These are phyloP conservation scores for Friedmanniomyces endolithicus DNA, from an alignment of 495 filamentous ascomycete genomes.

Conservation along the genomic window DNA sequence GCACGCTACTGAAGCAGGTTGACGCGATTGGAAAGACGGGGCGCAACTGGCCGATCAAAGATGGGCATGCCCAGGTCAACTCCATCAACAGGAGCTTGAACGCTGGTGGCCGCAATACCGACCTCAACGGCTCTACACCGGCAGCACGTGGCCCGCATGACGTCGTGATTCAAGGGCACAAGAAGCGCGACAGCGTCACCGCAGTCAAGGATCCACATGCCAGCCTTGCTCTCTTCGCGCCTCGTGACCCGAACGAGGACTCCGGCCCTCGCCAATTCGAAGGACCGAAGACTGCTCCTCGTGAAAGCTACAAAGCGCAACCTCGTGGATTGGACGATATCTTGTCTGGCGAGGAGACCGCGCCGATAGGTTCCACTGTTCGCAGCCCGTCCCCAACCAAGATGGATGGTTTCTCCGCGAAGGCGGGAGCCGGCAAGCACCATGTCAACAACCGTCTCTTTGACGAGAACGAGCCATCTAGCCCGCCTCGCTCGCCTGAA, in stretches of 20 bases:
- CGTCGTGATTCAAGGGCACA: slow-evolving; percentile 16
- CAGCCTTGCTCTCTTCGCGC: slow-evolving; percentile 57
- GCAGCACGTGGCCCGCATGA: slow-evolving; percentile 7
- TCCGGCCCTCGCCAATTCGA: slow-evolving; percentile 27
- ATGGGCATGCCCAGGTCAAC: slow-evolving; percentile 65
- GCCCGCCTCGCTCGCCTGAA: slow-evolving; percentile 31
- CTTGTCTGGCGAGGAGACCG: slow-evolving; percentile 39
- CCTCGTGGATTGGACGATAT: slow-evolving; percentile 52
- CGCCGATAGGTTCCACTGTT: slow-evolving; percentile 12
- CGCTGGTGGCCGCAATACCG: slow-evolving; percentile 1
- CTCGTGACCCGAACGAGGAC: slow-evolving; percentile 43
- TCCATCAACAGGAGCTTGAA: slow-evolving; percentile 15
- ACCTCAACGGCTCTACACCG: not conserved
- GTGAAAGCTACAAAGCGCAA: slow-evolving; percentile 46
- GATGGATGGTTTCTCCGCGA: slow-evolving; percentile 42
- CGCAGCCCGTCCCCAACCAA: slow-evolving; percentile 38
- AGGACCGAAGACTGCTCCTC: slow-evolving; percentile 38
- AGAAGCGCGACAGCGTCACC: slow-evolving; percentile 12
- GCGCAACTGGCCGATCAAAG: slow-evolving; percentile 86
- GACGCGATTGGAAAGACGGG: slow-evolving; percentile 83
- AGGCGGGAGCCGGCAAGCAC: slow-evolving; percentile 57
- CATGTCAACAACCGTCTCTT: slow-evolving; percentile 60
- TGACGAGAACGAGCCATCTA: slow-evolving; percentile 41
- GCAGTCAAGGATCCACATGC: slow-evolving; percentile 58
- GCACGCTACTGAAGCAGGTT: slow-evolving; percentile 77